Evolutionary conservation across 2,329 filamentous ascomycete genomes (phyloP).

Genomic region (Colletotrichum tropicale): DNA sequence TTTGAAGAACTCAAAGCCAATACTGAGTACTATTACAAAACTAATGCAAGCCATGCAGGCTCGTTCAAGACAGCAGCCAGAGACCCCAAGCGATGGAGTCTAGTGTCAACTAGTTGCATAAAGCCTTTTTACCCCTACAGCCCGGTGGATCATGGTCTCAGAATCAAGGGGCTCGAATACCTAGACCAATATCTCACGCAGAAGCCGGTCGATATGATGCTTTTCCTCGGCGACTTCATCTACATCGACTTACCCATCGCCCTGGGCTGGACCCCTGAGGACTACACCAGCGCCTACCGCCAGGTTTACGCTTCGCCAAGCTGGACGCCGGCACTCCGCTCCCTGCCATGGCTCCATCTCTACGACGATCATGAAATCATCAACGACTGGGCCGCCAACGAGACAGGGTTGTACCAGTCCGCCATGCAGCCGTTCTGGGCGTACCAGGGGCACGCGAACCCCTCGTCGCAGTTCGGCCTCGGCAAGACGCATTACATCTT

Average conservation of each 20-base stretch:
- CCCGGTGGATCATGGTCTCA: constrained; percentile 63
- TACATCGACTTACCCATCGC: constrained; percentile 60
- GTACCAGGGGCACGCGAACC: constrained; percentile 70
- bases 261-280: constrained; percentile 18
- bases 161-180: constrained; percentile 63
- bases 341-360: constrained; percentile 72
- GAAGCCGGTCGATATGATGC: constrained; percentile 50
- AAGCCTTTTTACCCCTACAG: constrained; percentile 73
- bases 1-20: constrained; percentile 58
- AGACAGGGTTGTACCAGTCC: constrained; percentile 63
- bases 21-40: constrained; percentile 64
- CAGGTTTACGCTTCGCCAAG: constrained; percentile 72
- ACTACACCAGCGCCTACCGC: constrained; percentile 50
- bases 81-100: constrained; percentile 47
- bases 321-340: constrained; percentile 47
- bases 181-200: constrained; percentile 1
- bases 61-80: constrained; percentile 61
- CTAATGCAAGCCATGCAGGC: constrained; percentile 66
- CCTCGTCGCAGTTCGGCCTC: constrained; percentile 43
- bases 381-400: constrained; percentile 72
- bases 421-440: constrained; percentile 68
- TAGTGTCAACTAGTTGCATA: constrained; percentile 69
- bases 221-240: constrained; percentile 62
- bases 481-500: constrained; percentile 70
- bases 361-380: constrained; percentile 75